Percentiles rank a stretch among this genome's conserved stretches.
phyloP scores from a whole-genome alignment of 257 asterid genomes.

The Euphrasia confusa region DNA sequence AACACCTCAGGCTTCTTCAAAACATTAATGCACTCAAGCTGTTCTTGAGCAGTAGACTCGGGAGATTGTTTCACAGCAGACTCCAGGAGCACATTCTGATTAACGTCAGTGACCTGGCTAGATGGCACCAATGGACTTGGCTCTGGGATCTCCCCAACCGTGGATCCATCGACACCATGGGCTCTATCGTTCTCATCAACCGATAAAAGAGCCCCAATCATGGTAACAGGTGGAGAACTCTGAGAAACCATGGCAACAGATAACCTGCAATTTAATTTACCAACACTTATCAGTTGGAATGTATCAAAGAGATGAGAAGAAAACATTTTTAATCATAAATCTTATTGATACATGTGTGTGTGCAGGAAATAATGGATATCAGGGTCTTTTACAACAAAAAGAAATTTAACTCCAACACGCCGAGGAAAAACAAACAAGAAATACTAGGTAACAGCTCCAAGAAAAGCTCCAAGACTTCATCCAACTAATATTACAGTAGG shows the following conservation, averaged over 20 bases:
- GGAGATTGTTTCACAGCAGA: constrained; percentile 20
- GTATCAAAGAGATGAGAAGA: too few relatives aligned
- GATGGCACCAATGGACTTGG: constrained; percentile 1
- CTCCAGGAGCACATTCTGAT: background rate
- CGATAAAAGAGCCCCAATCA: background rate
- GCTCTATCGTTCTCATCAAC: constrained; percentile 4
- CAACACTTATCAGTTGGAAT: too few relatives aligned
- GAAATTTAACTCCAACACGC: too few relatives aligned
- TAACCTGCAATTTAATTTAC: too few relatives aligned
- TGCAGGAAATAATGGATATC: too few relatives aligned
- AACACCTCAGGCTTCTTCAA: constrained; percentile 31
- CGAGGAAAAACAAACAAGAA: too few relatives aligned
- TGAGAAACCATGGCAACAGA: too few relatives aligned
- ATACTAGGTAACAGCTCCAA: too few relatives aligned
- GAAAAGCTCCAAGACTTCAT: too few relatives aligned
- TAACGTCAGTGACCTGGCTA: background rate
- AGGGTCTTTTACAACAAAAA: too few relatives aligned
- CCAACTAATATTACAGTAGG: background rate
- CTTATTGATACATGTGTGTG: too few relatives aligned
- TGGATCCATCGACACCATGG: constrained; percentile 7
- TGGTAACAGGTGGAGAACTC: background rate
- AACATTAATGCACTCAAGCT: constrained; percentile 24
- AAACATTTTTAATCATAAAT: too few relatives aligned
- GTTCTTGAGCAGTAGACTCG: constrained; percentile 3
- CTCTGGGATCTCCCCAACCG: background rate